Evolutionary conservation across 2,329 filamentous ascomycete species (phyloP).

Genomic region (Pseudocercospora fuligena): DNA sequence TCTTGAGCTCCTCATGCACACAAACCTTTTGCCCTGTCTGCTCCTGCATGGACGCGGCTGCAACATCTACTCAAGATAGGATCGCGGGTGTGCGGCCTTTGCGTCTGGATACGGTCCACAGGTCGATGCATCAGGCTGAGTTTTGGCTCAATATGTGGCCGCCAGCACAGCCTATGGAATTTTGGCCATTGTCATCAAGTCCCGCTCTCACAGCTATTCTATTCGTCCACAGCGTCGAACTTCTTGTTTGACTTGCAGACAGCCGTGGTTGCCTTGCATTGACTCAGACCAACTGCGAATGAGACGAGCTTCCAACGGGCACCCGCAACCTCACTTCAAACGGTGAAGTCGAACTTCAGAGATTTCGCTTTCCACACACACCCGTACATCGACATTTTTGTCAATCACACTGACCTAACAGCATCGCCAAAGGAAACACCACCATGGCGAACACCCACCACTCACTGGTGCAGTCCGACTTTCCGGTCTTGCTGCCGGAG

Average conservation of each 20-base stretch:
- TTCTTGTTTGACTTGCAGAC: not conserved
- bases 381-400: not conserved
- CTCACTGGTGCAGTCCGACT: constrained; percentile 28
- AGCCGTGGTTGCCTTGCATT: not conserved
- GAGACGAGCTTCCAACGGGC: not conserved
- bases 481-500: constrained; percentile 30
- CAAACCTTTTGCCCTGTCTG: too few species aligned
- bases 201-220: too few species aligned
- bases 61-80: too few species aligned
- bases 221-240: not conserved
- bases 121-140: not conserved
- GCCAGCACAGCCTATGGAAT: not conserved
- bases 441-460: constrained; percentile 15
- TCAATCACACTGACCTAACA: not conserved
- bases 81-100: too few species aligned
- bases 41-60: too few species aligned
- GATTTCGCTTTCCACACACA: not conserved
- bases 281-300: not conserved
- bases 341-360: not conserved
- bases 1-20: too few species aligned
- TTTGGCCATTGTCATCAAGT: too few species aligned
- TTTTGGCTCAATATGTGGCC: not conserved
- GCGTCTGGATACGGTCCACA: too few species aligned
- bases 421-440: not conserved
- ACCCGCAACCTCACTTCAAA: not conserved